Evolutionary conservation across 805 yeast species (phyloP).

Genomic region (Maudiozyma serrabonitensis): DNA sequence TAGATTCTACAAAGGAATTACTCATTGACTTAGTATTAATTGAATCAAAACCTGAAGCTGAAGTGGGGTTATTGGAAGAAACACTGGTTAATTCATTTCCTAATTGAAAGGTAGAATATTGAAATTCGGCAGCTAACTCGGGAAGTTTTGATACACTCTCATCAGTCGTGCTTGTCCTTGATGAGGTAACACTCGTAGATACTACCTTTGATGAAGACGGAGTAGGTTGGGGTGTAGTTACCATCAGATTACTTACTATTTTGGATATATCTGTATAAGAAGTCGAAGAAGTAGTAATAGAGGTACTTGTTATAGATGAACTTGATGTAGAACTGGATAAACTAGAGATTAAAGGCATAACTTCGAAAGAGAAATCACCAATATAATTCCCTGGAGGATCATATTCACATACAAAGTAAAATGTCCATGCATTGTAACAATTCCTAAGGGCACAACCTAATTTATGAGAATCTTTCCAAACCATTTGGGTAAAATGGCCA

Average conservation of each 20-base stretch:
- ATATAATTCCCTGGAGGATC: slow-evolving; percentile 61
- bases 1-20: too few relatives aligned
- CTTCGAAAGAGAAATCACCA: slow-evolving; percentile 38
- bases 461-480: slow-evolving; percentile 53
- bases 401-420: slow-evolving; percentile 68
- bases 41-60: too few relatives aligned
- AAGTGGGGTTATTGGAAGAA: too few relatives aligned
- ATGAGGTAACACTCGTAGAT: too few relatives aligned
- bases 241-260: neutral
- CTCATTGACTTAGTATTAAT: too few relatives aligned
- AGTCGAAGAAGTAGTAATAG: neutral
- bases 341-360: slow-evolving; percentile 7
- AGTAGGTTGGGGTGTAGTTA: too few relatives aligned
- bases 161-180: too few relatives aligned
- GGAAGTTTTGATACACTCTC: neutral
- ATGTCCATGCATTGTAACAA: slow-evolving; percentile 45
- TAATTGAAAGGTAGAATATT: too few relatives aligned
- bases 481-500: slow-evolving; percentile 70
- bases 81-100: too few relatives aligned
- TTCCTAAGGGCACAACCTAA: slow-evolving; percentile 65
- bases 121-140: too few relatives aligned
- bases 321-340: neutral
- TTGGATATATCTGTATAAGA: neutral
- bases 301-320: neutral
- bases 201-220: too few relatives aligned